Conservation (phyloP, 768 basidiomycete genomes). For the Daedalea quercina region DNA sequence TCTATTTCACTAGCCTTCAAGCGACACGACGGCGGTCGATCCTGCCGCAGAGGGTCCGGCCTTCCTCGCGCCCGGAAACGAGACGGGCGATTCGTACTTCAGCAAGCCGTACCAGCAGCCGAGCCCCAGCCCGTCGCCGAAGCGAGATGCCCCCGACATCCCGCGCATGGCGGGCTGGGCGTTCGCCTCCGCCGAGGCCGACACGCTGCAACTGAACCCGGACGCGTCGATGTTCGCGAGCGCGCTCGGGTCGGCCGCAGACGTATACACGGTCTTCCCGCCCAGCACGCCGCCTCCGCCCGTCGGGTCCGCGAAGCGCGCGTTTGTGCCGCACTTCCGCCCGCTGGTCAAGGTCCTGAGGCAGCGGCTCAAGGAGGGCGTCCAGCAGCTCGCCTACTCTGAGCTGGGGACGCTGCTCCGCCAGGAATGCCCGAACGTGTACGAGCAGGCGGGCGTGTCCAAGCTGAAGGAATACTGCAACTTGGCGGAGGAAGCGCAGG, state of each 20-base stretch:
- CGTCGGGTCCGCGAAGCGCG: neutral
- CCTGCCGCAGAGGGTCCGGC: neutral
- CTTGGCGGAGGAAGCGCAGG: slow-evolving; percentile 13
- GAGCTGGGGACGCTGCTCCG: slow-evolving; percentile 19
- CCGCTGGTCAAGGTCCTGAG: slow-evolving; percentile 19
- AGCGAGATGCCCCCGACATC: neutral
- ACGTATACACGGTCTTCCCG: neutral
- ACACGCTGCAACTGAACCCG: neutral
- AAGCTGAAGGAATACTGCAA: slow-evolving; percentile 21
- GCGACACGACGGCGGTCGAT: neutral
- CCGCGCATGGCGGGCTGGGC: neutral
- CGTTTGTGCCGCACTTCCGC: slow-evolving; percentile 14
- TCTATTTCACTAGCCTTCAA: slow-evolving; percentile 1
- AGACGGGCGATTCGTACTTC: neutral
- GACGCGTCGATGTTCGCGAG: neutral
- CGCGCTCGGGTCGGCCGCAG: neutral
- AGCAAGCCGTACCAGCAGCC: neutral
- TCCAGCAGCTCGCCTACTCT: slow-evolving; percentile 15
- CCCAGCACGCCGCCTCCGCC: neutral
- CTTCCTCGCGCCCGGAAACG: neutral
- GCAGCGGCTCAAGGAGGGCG: slow-evolving; percentile 14
- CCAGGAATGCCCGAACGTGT: slow-evolving; percentile 5
- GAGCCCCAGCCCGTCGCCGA: neutral
- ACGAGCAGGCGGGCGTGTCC: slow-evolving; percentile 17
- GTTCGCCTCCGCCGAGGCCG: neutral